Evolutionary conservation across 192 early-diverging fungal genomes (phyloP).

Genomic region (Mortierella hygrophila): DNA sequence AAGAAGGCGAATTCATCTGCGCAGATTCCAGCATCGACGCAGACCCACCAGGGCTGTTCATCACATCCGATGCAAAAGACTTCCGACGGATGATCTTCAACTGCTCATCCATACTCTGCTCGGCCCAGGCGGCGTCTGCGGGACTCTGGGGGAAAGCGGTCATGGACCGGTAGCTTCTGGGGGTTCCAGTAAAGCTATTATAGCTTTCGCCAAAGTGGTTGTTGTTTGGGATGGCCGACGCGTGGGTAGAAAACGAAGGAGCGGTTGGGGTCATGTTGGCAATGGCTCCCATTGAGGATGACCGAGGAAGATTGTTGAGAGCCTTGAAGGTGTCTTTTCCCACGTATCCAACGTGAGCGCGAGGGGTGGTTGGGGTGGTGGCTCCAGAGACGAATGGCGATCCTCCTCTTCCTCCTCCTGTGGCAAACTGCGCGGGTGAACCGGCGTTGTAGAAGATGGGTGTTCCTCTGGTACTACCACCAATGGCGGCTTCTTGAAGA

Average conservation of each 20-base stretch:
- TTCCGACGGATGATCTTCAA: constrained; percentile 37
- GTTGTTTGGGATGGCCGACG: constrained; percentile 8
- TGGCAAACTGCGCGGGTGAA: not conserved
- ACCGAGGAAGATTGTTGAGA: constrained; percentile 18
- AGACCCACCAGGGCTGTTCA: constrained; percentile 1
- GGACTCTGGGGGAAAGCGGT: constrained; percentile 13
- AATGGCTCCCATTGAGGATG: constrained; percentile 35
- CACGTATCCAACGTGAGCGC: constrained; percentile 40
- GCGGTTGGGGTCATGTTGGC: constrained; percentile 14
- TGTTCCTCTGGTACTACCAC: constrained; percentile 17
- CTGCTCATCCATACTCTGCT: constrained; percentile 49
- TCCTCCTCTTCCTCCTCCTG: not conserved
- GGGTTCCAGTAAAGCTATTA: not conserved
- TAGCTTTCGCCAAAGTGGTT: not conserved
- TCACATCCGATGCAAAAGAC: constrained; percentile 8
- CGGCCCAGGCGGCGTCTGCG: constrained; percentile 14
- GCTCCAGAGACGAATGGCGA: constrained; percentile 10
- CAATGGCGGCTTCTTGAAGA: constrained; percentile 5
- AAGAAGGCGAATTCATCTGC: not conserved
- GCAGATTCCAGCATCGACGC: not conserved
- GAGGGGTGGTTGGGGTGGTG: constrained; percentile 20
- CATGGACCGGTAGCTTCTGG: constrained; percentile 21
- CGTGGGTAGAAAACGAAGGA: not conserved
- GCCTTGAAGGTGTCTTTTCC: constrained; percentile 31
- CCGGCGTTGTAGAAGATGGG: not conserved